Base-by-base conservation (phyloP, 129 eudicot genomes). In the Flaveria sonorensis region DNA sequence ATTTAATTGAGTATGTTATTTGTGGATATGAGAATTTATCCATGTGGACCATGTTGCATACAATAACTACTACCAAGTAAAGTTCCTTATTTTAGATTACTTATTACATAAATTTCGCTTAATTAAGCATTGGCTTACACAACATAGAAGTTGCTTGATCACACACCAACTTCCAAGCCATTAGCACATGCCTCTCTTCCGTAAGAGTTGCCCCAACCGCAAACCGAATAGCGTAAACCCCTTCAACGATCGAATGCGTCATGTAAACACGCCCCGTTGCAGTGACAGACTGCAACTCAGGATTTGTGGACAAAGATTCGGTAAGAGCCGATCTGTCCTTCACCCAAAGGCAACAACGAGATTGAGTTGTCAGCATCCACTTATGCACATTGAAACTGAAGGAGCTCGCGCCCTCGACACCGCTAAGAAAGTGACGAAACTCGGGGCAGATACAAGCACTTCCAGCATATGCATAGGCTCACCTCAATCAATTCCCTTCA, bases 131-230 rank as follows among this genome's bases (percentile, higher is more conserved):
- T 36, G 40, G 60, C 45, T 59, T 61, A 47, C 36, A 50, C 72
- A 75, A 18, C 51, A 75, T 16, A 36, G 53, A 64, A 45, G 80
- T 76, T 24, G 89, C 80, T 39, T 81, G 79, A 28, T 81, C 86
- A 59, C 82, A 55, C 0, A 84, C 60, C 84, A 81, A 50, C 77
- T 84, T 78, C 88, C 88, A 84, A 24, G 82, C 81, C 65, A 3
- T 63, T 36, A 19, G 1, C 61, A 68, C 56, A 20, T 21, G 56
- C 39, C 24, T 68, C 7, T 68, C 73, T 18, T 68, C 39, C 0
- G 39, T 67, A 3, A 40, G 72, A 67, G 72, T 67, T 2, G 72
- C 73, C 16, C 73, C 73, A 42, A 68, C 23, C 4, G 36, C 73
- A 20, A 68, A 50, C 19, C 73, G 40, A 45, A 68, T 68, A 23